Base-by-base conservation (phyloP, 768 basidiomycete genomes). In the Pisolithus microcarpus region DNA sequence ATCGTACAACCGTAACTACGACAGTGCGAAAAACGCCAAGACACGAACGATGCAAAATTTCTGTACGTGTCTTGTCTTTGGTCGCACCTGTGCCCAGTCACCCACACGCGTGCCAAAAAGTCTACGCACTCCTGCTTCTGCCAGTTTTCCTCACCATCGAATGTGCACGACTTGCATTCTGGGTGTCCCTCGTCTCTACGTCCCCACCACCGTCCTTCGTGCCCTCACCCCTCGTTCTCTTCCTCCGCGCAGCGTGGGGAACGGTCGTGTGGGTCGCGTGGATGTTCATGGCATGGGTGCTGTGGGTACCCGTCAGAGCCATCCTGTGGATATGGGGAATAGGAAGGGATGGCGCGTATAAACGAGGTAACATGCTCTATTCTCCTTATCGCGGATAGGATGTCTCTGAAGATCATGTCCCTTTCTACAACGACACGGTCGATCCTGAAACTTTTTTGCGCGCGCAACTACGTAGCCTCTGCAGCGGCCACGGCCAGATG, bases 271-370 rank as follows among this genome's bases (percentile, higher is more conserved):
- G 49, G 26, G 21, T 48, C 9, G n/a, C 50, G 1, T 16, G 56
- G 23, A 34, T 42, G 7, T 43, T 46, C 28, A 7, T 24, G 5
- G 40, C 49, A 10, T 24, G 24, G 28, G 39, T 51, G 0, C 2
- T 49, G 19, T 56, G 50, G 52, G 13, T 56, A 10, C 57, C 57
- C 18, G 19, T 54, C 0, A 48, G 59, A 5, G 62, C 37, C 1
- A 1, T 56, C 0, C 26, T 65, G 2, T 59, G 55, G 59, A 0
- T 57, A 0, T 53, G 26, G 21, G 64, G 64, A 0, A 53, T 63
- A 4, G 56, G 57, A 16, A 52, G 61, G 18, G 53, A 49, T 1
- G 48, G 43, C 4, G 38, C 50, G 1, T 48, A 50, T 18, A 57
- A 54, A 18, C 38, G 51, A 44, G 54, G 54, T 55, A 18, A 42